Evolutionary conservation across 1,284 basidiomycete genomes (phyloP).

Genomic region (Apiotrichum gracile): DNA sequence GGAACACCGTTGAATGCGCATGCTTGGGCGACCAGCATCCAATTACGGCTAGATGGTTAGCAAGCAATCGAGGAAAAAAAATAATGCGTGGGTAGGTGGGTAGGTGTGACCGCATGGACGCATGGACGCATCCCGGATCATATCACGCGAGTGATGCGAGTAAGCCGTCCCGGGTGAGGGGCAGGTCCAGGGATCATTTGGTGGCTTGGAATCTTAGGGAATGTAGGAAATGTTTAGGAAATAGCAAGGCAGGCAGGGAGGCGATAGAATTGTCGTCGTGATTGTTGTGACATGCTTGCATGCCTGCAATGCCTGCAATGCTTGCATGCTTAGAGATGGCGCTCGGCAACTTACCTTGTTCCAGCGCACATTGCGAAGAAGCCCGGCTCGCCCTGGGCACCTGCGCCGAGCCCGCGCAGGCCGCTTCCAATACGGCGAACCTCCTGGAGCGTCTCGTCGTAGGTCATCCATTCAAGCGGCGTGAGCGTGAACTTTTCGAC

Average conservation of each 20-base stretch:
- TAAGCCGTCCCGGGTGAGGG: no score
- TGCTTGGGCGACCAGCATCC: slow-evolving; percentile 84
- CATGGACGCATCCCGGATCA: no score
- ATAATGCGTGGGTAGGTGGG: slow-evolving; percentile 11
- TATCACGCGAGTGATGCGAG: no score
- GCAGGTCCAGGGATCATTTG: no score
- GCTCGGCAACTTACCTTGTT: no score
- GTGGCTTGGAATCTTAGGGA: no score
- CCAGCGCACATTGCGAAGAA: slow-evolving; percentile 85
- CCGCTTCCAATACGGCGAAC: slow-evolving; percentile 64
- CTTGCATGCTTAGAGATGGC: no score
- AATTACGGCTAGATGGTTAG: slow-evolving; percentile 52
- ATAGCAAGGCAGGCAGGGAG: no score
- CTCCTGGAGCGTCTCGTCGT: slow-evolving; percentile 61
- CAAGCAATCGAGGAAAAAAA: neutral
- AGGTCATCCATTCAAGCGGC: slow-evolving; percentile 75
- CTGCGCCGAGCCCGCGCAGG: slow-evolving; percentile 66
- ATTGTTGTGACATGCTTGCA: no score
- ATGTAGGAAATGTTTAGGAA: slow-evolving; percentile 2
- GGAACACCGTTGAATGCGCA: slow-evolving; percentile 69
- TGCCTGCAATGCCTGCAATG: no score
- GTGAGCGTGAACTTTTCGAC: slow-evolving; percentile 75
- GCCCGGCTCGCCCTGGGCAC: slow-evolving; percentile 48
- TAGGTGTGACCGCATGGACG: neutral
- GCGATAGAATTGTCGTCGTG: no score